These are phyloP conservation scores for Prunus armeniaca DNA, from an alignment of 306 rosid genomes.

Conservation along the genomic window DNA sequence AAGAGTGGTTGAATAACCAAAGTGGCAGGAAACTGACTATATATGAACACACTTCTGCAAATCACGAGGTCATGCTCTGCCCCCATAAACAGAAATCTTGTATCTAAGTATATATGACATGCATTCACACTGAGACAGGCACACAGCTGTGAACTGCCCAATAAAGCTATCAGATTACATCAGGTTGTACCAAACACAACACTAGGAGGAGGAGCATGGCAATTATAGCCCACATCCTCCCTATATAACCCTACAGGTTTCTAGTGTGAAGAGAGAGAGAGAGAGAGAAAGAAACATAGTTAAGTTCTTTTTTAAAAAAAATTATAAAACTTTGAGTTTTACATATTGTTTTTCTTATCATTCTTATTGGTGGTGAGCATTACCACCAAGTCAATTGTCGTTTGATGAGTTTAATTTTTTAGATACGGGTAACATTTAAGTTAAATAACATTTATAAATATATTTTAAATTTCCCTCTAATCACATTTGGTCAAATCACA, in stretches of 20 bases:
- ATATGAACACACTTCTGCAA: not conserved
- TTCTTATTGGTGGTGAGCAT: too few species aligned
- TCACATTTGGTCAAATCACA: too few species aligned
- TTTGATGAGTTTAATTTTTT: too few species aligned
- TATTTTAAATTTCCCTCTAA: too few species aligned
- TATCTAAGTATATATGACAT: not conserved
- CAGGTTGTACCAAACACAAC: not conserved
- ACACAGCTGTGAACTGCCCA: not conserved
- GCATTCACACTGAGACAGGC: not conserved
- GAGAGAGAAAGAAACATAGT: not conserved
- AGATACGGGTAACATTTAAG: too few species aligned
- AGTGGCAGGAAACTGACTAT: slow-evolving; percentile 1
- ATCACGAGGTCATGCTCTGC: not conserved
- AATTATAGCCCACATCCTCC: not conserved
- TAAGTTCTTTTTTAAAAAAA: too few species aligned
- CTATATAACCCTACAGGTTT: not conserved
- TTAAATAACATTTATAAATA: too few species aligned
- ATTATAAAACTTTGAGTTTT: too few species aligned
- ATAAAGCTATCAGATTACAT: not conserved
- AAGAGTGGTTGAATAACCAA: not conserved
- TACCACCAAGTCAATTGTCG: too few species aligned
- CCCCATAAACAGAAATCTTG: slow-evolving; percentile 9
- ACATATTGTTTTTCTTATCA: too few species aligned
- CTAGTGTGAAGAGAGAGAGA: not conserved
- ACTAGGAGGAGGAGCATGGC: not conserved